These are phyloP conservation scores for Colletotrichum higginsianum DNA, from an alignment of 2,329 filamentous ascomycete species.

Conservation along the genomic window DNA sequence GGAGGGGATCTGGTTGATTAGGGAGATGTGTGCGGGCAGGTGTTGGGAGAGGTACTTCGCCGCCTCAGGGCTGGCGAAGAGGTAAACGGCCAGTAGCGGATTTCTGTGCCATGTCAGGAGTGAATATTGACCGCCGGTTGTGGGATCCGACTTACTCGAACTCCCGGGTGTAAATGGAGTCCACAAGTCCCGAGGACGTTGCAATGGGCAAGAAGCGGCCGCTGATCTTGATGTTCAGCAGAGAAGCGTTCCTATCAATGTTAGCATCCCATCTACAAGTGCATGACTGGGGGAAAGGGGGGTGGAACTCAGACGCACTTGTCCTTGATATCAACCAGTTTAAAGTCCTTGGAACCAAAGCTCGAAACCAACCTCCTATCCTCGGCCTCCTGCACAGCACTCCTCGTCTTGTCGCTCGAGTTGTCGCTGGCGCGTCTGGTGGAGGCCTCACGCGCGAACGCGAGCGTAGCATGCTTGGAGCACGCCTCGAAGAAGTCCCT, in stretches of 20 bases:
- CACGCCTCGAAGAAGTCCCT: slow-evolving; percentile 63
- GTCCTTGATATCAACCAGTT: slow-evolving; percentile 37
- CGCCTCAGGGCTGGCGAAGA: slow-evolving; percentile 64
- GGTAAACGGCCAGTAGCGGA: slow-evolving; percentile 60
- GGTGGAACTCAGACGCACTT: slow-evolving; percentile 45
- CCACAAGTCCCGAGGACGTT: slow-evolving; percentile 36
- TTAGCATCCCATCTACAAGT: slow-evolving; percentile 43
- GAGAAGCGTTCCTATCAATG: neutral
- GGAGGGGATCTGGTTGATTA: slow-evolving; percentile 71
- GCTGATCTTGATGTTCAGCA: slow-evolving; percentile 38
- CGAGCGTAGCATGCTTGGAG: slow-evolving; percentile 44
- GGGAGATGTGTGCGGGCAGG: slow-evolving; percentile 63
- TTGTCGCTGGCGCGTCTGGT: slow-evolving; percentile 43
- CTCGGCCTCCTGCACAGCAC: slow-evolving; percentile 46
- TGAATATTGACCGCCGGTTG: too few species aligned
- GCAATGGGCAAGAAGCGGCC: slow-evolving; percentile 49
- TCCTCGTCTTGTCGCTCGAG: slow-evolving; percentile 43
- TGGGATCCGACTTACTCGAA: slow-evolving; percentile 19
- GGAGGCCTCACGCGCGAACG: slow-evolving; percentile 51
- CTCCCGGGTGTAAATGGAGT: slow-evolving; percentile 22
- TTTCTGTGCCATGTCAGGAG: slow-evolving; percentile 43
- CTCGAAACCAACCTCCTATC: slow-evolving; percentile 44
- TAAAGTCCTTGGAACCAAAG: slow-evolving; percentile 39
- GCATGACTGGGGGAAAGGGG: slow-evolving; percentile 37
- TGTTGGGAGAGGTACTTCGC: slow-evolving; percentile 74